Base-by-base conservation (phyloP, 805 yeast genomes). In the Candida caryicola region DNA sequence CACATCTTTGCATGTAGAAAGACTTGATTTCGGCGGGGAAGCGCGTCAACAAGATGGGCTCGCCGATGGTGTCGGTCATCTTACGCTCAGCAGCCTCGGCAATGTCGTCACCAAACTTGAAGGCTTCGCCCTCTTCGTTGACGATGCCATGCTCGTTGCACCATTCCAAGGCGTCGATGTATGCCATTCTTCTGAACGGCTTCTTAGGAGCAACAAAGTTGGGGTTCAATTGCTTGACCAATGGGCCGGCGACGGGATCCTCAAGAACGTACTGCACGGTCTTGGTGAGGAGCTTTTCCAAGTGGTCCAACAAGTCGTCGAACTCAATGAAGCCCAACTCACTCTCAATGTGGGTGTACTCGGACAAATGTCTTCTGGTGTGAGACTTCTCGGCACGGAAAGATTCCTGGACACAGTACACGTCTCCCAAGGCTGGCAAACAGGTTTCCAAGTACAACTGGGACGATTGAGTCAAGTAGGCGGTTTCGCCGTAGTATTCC, bases 81-180 rank as follows among this genome's bases (percentile, higher is more conserved):
- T 83, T 86, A 64, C 99, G 85, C 77, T 93, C 99, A 43, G 97
- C 99, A 40, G 99, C 99, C 72, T 93, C 99, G 44, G 98, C 97
- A 49, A 93, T 93, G 64, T 93, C 99, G 60, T 93, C 99, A 64
- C 99, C 99, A 52, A 93, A 93, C 68, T 84, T 79, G 82, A 91
- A 93, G 51, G 73, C 70, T 61, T 88, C 85, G 46, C 93, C 97
- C 9, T 91, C 96, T 73, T 93, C 99, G 77, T 91, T 93, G 57
- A 82, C 81, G 55, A 95, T 80, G 38, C 84, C 91, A 68, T 91
- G 88, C 68, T 90, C 97, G 77, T 88, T 87, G 67, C 93, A 81
- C 98, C 99, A 93, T 25, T 82, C 87, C 52, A 93, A 74, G 19
- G 99, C 99, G 37, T 91, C 82, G 41, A 81, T 78, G 71, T 93